A percentile compares a stretch with the other conserved stretches of the same genome.
These are phyloP conservation scores for Oxytropis ochrocephala DNA, from an alignment of 306 rosid species.

Conservation along the genomic window DNA sequence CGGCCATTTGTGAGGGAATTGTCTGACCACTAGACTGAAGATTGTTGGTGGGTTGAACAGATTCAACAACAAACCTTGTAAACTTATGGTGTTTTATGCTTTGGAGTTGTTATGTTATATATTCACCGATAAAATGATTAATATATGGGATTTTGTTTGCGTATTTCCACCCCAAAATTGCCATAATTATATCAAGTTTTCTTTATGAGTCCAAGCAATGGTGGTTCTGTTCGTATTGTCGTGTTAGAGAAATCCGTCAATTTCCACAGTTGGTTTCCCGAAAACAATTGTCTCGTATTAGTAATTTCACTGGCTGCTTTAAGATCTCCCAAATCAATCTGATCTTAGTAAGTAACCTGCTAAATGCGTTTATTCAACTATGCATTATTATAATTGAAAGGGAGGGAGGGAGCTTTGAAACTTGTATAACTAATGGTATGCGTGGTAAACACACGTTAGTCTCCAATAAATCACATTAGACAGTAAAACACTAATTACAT, in stretches of 20 bases:
- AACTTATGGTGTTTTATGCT: constrained; percentile 25
- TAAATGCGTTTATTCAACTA: background rate
- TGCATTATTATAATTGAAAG: background rate
- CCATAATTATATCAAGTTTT: background rate
- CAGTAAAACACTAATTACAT: background rate
- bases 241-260: background rate
- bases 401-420: background rate
- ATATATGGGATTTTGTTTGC: background rate
- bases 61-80: constrained; percentile 23
- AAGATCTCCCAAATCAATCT: background rate
- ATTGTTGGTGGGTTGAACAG: constrained; percentile 26
- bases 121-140: background rate
- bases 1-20: no score
- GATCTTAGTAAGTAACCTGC: background rate
- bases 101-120: background rate
- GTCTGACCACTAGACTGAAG: constrained; percentile 13
- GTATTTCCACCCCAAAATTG: background rate
- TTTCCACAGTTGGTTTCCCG: background rate
- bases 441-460: background rate
- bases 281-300: background rate
- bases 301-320: background rate
- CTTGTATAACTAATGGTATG: background rate
- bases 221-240: background rate
- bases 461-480: background rate
- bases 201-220: background rate